Evolutionary conservation across 1,284 basidiomycete genomes (phyloP), one percentile per base, ranked within the genome.

Genomic region (Kwoniella shivajii): DNA sequence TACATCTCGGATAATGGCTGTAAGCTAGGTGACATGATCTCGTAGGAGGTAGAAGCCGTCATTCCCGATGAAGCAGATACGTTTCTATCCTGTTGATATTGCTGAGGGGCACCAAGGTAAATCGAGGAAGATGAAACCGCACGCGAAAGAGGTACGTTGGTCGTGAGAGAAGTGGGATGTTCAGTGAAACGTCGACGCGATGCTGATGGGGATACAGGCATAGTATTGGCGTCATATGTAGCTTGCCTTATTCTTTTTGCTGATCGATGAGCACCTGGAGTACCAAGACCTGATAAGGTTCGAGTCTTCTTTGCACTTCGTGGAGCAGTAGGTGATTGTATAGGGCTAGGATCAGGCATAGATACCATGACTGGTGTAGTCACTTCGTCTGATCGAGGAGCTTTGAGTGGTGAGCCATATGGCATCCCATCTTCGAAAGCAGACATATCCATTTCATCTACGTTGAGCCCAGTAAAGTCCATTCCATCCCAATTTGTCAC

Each of bases 201-300:
- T 10, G 53, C 53, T n/a, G 60, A 55, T 6, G 60, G 60, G 5
- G 60, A 61, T 13, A 61, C 20, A n/a, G 55, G 55, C 49, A 58
- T 49, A 34, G 60, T 41, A 46, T 61, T 61, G 34, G 51, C 50
- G 43, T 61, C 60, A 30, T 51, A 58, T 22, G 60, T 57, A 1
- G 56, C 60, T 45, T 61, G 60, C 31, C 60, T 45, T 43, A 57
- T 58, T 26, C 56, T 22, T 48, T 61, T 61, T 20, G 60, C 45
- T 2, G 55, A 41, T 45, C 59, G 59, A 30, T 61, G 59, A 9
- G 49, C 56, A 4, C 60, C 52, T n/a, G 60, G 56, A 24, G 60
- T 61, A 33, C 56, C 56, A 6, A 58, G 42, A 26, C 60, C 60
- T 13, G 56, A 57, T 18, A 57, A 24, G 16, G 38, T 30, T 6